phyloP scores from a whole-genome alignment of 1,284 basidiomycete species.

The Microbotryum saponariae region DNA sequence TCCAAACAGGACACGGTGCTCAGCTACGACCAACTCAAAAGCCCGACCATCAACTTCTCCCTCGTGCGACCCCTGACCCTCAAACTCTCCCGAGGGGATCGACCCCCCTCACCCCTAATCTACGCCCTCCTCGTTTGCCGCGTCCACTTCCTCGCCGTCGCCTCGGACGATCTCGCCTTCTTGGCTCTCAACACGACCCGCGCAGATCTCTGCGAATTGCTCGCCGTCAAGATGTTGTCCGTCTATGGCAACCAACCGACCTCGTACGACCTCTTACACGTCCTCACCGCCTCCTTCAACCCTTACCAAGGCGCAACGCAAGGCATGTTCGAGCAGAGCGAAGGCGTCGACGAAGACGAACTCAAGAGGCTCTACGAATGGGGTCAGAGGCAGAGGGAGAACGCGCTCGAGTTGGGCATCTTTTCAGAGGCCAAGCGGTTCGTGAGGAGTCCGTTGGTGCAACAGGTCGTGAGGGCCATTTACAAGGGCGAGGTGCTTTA shows the following conservation, averaged over 20 bases:
- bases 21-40: conserved; percentile 16
- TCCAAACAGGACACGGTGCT: conserved; percentile 14
- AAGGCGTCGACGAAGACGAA: conserved; percentile 15
- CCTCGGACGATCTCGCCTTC: conserved; percentile 29
- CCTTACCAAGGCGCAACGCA: conserved; percentile 58
- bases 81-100: conserved; percentile 14
- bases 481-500: conserved; percentile 32
- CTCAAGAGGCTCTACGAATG: conserved; percentile 20
- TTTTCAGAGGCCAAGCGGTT: conserved; percentile 30
- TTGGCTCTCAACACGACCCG: conserved; percentile 29
- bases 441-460: conserved; percentile 29
- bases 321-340: conserved; percentile 21
- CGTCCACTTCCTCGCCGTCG: conserved; percentile 26
- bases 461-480: conserved; percentile 27
- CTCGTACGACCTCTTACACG: conserved; percentile 67
- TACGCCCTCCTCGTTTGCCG: conserved; percentile 30
- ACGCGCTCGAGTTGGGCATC: conserved; percentile 33
- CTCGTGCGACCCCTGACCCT: conserved; percentile 28
- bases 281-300: conserved; percentile 56
- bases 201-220: conserved; percentile 34
- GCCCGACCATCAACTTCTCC: conserved; percentile 27
- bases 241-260: conserved; percentile 4
- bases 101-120: conserved; percentile 28
- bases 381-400: conserved; percentile 19
- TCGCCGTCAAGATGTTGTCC: conserved; percentile 30